A percentile compares a stretch with the other conserved stretches of the same genome.
phyloP scores from a whole-genome alignment of 148 eudicot genomes.

The Polygonum aviculare region DNA sequence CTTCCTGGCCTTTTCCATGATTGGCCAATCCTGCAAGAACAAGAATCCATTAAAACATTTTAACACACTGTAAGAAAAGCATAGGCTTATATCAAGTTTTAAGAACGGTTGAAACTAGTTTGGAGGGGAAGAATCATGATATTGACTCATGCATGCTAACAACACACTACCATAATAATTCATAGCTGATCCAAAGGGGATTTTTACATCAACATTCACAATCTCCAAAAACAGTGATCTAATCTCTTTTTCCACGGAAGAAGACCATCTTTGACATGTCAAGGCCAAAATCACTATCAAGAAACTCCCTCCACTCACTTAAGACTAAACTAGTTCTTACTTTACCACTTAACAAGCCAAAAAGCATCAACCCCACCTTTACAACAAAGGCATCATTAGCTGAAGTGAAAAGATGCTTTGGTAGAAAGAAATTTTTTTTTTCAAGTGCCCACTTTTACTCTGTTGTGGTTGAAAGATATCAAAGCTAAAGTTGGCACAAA shows the following conservation, averaged over 20 bases:
- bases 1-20: too few species aligned
- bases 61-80: too few species aligned
- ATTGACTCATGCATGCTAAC: neutral
- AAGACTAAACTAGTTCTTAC: neutral
- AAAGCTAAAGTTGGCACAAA: neutral
- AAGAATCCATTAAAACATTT: too few species aligned
- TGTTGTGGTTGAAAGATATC: neutral
- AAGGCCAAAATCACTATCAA: neutral
- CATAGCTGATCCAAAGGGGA: neutral
- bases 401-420: constrained; percentile 3
- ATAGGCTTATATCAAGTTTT: too few species aligned
- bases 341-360: neutral
- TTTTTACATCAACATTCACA: neutral
- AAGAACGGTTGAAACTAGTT: neutral
- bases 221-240: neutral
- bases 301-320: too few species aligned
- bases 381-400: constrained; percentile 4
- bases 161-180: neutral
- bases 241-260: neutral
- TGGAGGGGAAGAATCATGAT: neutral
- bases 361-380: neutral
- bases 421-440: too few species aligned
- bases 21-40: too few species aligned
- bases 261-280: neutral
- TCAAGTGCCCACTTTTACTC: too few species aligned